Percentiles rank a stretch among this genome's conserved stretches.
These are phyloP conservation scores for Eutrema salsugineum DNA, from an alignment of 441 rosid genomes.

Conservation along the genomic window DNA sequence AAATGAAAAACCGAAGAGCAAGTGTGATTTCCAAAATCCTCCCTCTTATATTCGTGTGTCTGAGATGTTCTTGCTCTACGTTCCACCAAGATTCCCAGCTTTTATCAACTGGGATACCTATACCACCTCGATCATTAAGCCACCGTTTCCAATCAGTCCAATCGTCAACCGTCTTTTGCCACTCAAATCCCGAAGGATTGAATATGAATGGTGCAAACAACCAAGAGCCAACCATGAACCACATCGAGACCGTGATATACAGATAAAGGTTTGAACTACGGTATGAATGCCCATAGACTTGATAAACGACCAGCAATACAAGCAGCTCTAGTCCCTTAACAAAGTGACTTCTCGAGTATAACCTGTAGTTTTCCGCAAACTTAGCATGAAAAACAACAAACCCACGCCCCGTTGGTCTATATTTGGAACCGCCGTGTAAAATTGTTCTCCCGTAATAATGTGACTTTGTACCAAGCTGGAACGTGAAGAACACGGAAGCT, in stretches of 20 bases:
- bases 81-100: conserved; percentile 99
- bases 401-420: conserved; percentile 85
- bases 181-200: conserved; percentile 95
- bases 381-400: conserved; percentile 92
- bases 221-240: conserved; percentile 98
- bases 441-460: conserved; percentile 91
- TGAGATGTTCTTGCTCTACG: conserved; percentile 82
- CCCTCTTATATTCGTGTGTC: conserved; percentile 64
- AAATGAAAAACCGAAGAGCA: conserved; percentile 75
- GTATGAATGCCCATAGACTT: conserved; percentile 65
- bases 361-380: conserved; percentile 87
- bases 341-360: conserved; percentile 93
- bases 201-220: conserved; percentile 91
- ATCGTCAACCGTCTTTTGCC: conserved; percentile 98
- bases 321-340: conserved; percentile 89
- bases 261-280: conserved; percentile 65
- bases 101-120: conserved; percentile 65
- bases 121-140: conserved; percentile 96
- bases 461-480: conserved; percentile 97
- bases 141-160: conserved; percentile 99
- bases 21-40: conserved; percentile 72
- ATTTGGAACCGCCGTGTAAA: conserved; percentile 90
- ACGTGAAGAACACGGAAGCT: conserved; percentile 91
- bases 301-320: conserved; percentile 64
- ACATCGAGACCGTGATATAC: conserved; percentile 76